These are phyloP conservation scores for Xylaria nigripes DNA, from an alignment of 495 filamentous ascomycete genomes.

Conservation along the genomic window DNA sequence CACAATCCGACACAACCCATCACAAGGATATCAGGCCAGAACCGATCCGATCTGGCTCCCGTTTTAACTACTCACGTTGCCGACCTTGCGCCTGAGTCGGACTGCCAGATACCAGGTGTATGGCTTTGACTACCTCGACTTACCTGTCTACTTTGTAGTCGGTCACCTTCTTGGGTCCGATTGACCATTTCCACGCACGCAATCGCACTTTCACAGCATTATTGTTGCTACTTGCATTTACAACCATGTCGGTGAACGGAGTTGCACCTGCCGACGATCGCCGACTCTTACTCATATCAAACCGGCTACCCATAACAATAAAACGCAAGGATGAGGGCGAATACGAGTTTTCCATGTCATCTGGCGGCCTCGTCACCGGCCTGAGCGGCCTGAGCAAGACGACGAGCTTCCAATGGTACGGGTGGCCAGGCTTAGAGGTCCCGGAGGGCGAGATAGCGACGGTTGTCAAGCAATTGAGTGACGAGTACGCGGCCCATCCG, in stretches of 20 bases:
- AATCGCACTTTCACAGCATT: background rate
- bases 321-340: conserved; percentile 72
- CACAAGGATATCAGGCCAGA: background rate
- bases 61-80: background rate
- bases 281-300: conserved; percentile 77
- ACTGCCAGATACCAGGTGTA: background rate
- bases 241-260: conserved; percentile 19
- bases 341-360: conserved; percentile 90
- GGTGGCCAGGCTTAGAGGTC: conserved; percentile 87
- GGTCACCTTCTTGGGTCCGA: background rate
- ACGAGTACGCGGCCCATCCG: conserved; percentile 65
- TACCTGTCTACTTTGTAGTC: background rate
- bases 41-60: background rate
- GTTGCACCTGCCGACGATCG: conserved; percentile 22
- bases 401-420: conserved; percentile 94
- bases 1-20: background rate
- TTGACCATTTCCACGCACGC: background rate
- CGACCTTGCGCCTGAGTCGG: background rate
- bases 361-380: conserved; percentile 86
- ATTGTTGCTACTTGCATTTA: background rate
- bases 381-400: conserved; percentile 82
- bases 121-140: background rate
- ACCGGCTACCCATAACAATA: conserved; percentile 90
- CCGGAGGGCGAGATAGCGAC: conserved; percentile 59
- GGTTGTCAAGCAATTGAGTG: conserved; percentile 59